Evolutionary conservation across 306 rosid species (phyloP), one percentile per base, ranked within the genome.

Genomic region (Pyrus communis): DNA sequence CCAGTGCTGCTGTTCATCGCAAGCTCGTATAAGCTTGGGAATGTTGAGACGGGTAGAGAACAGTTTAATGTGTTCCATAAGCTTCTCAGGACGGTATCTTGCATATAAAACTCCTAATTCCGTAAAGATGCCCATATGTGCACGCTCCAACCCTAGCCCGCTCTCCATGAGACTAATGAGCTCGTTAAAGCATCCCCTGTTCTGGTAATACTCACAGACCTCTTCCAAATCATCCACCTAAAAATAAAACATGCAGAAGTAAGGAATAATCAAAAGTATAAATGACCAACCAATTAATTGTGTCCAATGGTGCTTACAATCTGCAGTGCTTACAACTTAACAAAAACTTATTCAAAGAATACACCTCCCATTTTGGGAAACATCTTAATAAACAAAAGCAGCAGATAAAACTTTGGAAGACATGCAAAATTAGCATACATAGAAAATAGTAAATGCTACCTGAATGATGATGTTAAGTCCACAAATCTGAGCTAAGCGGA

Each of bases 141-240:
- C 99, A 75, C 99, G 93, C 82, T 96, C 98, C 87, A 93, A 89
- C 51, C 99, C 99, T 54, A 96, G 82, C 62, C 99, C 99, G 80
- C 97, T 96, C 88, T 96, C 99, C 99, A 96, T 91, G 30, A 96
- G 98, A 79, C 91, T 92, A 75, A 96, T 89, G 64, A 96, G 85
- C 85, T 96, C 98, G 76, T 89, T 89, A 85, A 96, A 96, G 86
- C 93, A 88, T 70, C 99, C 99, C 82, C 98, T 89, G 71, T 91
- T 96, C 85, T 96, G 99, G 82, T 92, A 96, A 82, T 88, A 96
- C 82, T 91, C 98, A 66, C 98, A 89, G 79, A 96, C 99, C 86
- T 96, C 98, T 82, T 96, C 99, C 90, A 96, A 89, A 85, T 96
- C 98, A 82, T 96, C 99, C 88, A 96, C 98, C 99, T 96, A 74